These are phyloP conservation scores for Orbilia blumenaviensis DNA, from an alignment of 2,329 filamentous ascomycete species.

Conservation along the genomic window DNA sequence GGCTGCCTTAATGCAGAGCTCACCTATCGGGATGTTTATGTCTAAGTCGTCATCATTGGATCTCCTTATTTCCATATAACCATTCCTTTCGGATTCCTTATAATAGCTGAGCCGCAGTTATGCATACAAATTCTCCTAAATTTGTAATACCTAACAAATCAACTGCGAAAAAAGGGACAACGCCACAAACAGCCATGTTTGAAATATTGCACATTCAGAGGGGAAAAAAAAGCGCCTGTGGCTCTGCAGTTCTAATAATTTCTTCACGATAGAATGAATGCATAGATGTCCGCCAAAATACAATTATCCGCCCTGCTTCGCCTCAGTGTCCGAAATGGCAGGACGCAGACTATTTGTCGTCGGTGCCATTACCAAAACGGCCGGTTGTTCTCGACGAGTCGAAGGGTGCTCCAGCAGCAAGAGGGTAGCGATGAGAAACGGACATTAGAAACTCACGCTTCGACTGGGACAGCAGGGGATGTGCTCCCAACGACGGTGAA, in stretches of 20 bases:
- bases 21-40: background rate
- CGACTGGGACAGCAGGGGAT: background rate
- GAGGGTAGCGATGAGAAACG: background rate
- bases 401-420: background rate
- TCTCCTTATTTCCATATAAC: background rate
- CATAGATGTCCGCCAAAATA: constrained; percentile 9
- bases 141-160: too few species aligned
- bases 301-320: constrained; percentile 1
- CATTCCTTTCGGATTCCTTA: background rate
- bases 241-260: background rate
- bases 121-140: too few species aligned
- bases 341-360: background rate
- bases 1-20: too few species aligned
- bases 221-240: too few species aligned
- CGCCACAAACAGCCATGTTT: too few species aligned
- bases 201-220: too few species aligned
- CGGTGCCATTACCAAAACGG: background rate
- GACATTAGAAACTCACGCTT: background rate
- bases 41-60: background rate
- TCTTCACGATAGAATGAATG: background rate
- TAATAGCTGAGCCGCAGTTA: background rate
- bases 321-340: background rate
- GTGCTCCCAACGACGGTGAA: background rate
- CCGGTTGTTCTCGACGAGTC: constrained; percentile 3
- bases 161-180: too few species aligned